Conservation (phyloP, 176 grass and related monocot species). For the Alopecurus myosuroides region DNA sequence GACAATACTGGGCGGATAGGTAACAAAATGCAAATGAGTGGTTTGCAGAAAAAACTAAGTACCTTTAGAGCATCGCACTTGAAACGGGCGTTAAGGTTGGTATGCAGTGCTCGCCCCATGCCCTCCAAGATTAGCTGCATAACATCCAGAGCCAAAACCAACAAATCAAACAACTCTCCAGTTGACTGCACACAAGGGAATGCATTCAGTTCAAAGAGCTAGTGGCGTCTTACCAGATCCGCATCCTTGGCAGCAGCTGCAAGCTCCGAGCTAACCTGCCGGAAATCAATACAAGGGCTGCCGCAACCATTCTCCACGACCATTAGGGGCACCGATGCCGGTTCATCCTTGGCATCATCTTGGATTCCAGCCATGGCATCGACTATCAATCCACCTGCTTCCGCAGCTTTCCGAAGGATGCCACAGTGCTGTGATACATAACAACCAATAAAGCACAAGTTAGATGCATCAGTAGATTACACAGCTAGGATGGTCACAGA, state of each 20-base stretch:
- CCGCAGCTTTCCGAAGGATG: slow-evolving; percentile 86
- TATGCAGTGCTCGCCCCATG: slow-evolving; percentile 88
- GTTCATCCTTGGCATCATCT: slow-evolving; percentile 62
- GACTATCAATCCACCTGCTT: slow-evolving; percentile 83
- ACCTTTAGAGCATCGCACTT: slow-evolving; percentile 96
- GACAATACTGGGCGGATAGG: neutral
- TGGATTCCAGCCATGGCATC: slow-evolving; percentile 91
- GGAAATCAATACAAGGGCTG: slow-evolving; percentile 88
- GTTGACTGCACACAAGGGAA: slow-evolving; percentile 1
- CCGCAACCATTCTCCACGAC: slow-evolving; percentile 90
- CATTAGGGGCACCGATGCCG: slow-evolving; percentile 72
- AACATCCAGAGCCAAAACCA: slow-evolving; percentile 4
- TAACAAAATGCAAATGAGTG: neutral
- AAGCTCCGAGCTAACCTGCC: slow-evolving; percentile 95
- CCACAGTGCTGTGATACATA: slow-evolving; percentile 67
- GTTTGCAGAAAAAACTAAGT: slow-evolving; percentile 22
- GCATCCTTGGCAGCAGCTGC: slow-evolving; percentile 82
- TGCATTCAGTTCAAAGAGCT: slow-evolving; percentile 4
- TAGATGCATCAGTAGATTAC: slow-evolving; percentile 8
- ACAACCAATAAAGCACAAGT: neutral
- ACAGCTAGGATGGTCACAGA: neutral
- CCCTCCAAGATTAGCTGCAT: slow-evolving; percentile 88
- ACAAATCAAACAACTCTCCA: slow-evolving; percentile 11
- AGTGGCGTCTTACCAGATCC: slow-evolving; percentile 61
- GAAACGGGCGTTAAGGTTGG: slow-evolving; percentile 85